Percentiles rank a stretch among this genome's conserved stretches.
These are phyloP conservation scores for Venturia effusa DNA, from an alignment of 2,329 filamentous ascomycete species.

Conservation along the genomic window DNA sequence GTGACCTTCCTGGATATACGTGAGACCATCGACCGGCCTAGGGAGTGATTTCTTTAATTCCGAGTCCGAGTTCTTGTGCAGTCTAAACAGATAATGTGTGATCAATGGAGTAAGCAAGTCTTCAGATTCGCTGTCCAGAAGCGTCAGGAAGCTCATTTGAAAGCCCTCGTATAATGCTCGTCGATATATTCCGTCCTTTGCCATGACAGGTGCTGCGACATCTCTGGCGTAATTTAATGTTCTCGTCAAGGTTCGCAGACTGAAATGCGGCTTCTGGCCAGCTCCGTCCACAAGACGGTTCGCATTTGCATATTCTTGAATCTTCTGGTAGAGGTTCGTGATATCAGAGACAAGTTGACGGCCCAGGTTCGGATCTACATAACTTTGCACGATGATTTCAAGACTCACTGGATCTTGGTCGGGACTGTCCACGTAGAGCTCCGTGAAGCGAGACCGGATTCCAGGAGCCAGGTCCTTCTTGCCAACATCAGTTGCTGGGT, in stretches of 20 bases:
- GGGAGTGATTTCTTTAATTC: slow-evolving; percentile 70
- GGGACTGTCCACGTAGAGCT: slow-evolving; percentile 86
- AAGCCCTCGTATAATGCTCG: slow-evolving; percentile 89
- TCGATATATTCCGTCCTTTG: slow-evolving; percentile 43
- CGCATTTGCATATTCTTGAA: slow-evolving; percentile 68
- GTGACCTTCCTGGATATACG: slow-evolving; percentile 77
- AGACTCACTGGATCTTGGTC: slow-evolving; percentile 81
- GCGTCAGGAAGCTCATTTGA: slow-evolving; percentile 92
- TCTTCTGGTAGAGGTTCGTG: slow-evolving; percentile 76
- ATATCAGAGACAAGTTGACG: slow-evolving; percentile 69
- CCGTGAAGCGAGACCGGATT: slow-evolving; percentile 84
- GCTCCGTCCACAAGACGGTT: slow-evolving; percentile 89
- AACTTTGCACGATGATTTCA: slow-evolving; percentile 76
- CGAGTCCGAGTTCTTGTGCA: slow-evolving; percentile 56
- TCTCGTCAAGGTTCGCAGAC: slow-evolving; percentile 83
- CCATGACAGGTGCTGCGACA: slow-evolving; percentile 66
- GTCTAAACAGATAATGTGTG: slow-evolving; percentile 65
- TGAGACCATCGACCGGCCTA: slow-evolving; percentile 61
- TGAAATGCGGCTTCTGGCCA: slow-evolving; percentile 94
- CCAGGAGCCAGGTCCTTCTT: slow-evolving; percentile 89
- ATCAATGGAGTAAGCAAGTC: slow-evolving; percentile 68
- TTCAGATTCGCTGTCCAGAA: slow-evolving; percentile 75
- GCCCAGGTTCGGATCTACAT: slow-evolving; percentile 62
- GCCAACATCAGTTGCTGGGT: slow-evolving; percentile 92
- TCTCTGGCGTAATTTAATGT: slow-evolving; percentile 80